Evolutionary conservation across 2,329 filamentous ascomycete genomes (phyloP), one percentile per base, ranked within the genome.

Genomic region (Sporothrix sp.): DNA sequence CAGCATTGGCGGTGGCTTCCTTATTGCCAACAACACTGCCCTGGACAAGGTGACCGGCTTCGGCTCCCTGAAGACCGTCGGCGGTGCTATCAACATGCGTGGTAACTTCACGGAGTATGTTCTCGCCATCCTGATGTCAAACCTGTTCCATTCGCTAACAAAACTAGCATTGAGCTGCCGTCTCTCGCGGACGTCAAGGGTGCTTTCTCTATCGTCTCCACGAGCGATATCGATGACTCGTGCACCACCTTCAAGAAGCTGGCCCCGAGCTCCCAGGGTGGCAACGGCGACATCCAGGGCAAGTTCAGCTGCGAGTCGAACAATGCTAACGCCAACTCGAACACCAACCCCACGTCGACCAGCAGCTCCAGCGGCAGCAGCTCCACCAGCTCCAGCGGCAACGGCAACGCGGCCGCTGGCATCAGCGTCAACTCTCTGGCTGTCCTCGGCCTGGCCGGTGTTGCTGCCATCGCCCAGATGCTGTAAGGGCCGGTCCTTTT

Each of bases 11-110:
- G 90, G 87, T 71, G 87, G 85, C 65, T 79, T 95, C 65, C 81
- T 85, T 60, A 80, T 98, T 63, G 84, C 86, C 69, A 95, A 95
- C 80, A 96, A 97, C 82, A 87, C 87, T 54, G 72, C 74, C 51
- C 77, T 96, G 30, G 60, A 68, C 51, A 65, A 71, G 54, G 74
- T 96, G 51, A 68, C 77, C 57, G 80, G 79, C 30, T 85, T 97
- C 70, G 75, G 77, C 55, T 65, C 73, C 57, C 78, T 98, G 25
- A 64, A 78, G 63, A 78, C 72, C 50, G 79, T 96, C 53, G 78
- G 74, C 57, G 91, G 90, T 71, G 88, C 87, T 61, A 75, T 97
- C 63, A 84, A 88, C 66, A 80, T 95, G 66, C 82, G 82, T 61
- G 93, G 93, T 62, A 85, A 81, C 72, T 94, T 96, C 68, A 76